Evolutionary conservation across 2,329 filamentous ascomycete genomes (phyloP).

Genomic region (Elsinoe fawcettii): DNA sequence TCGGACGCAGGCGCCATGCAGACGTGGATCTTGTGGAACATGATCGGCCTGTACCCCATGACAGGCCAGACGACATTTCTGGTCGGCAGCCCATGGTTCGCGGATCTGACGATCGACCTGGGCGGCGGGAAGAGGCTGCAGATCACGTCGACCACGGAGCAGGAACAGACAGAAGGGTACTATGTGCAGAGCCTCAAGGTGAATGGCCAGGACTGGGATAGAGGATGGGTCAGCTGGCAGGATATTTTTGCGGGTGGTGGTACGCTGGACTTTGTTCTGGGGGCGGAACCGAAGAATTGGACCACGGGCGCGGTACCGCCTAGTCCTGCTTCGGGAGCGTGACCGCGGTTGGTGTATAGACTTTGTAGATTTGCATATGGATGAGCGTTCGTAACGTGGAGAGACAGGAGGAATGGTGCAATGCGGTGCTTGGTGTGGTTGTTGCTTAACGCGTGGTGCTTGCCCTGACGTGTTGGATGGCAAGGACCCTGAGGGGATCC

Average conservation of each 20-base stretch:
- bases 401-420: constrained; percentile 1
- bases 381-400: constrained; percentile 6
- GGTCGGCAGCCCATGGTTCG: constrained; percentile 52
- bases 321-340: constrained; percentile 40
- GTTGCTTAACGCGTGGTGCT: background rate
- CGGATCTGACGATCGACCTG: constrained; percentile 51
- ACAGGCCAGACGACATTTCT: constrained; percentile 27
- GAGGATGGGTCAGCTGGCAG: constrained; percentile 58
- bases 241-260: constrained; percentile 59
- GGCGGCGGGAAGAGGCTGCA: constrained; percentile 47
- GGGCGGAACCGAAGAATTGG: constrained; percentile 47
- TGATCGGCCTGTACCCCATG: constrained; percentile 30
- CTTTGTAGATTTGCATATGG: background rate
- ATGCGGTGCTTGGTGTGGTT: background rate
- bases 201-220: constrained; percentile 56
- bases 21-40: constrained; percentile 28
- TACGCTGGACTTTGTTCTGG: constrained; percentile 57
- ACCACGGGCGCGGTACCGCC: constrained; percentile 53
- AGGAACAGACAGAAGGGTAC: constrained; percentile 37
- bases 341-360: background rate
- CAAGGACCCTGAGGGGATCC: background rate
- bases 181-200: constrained; percentile 61
- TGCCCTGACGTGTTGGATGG: background rate
- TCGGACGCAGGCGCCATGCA: constrained; percentile 29
- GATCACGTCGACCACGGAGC: constrained; percentile 48